Conservation (phyloP, 805 yeast genomes). For the Jamesozyma spencerorum region DNA sequence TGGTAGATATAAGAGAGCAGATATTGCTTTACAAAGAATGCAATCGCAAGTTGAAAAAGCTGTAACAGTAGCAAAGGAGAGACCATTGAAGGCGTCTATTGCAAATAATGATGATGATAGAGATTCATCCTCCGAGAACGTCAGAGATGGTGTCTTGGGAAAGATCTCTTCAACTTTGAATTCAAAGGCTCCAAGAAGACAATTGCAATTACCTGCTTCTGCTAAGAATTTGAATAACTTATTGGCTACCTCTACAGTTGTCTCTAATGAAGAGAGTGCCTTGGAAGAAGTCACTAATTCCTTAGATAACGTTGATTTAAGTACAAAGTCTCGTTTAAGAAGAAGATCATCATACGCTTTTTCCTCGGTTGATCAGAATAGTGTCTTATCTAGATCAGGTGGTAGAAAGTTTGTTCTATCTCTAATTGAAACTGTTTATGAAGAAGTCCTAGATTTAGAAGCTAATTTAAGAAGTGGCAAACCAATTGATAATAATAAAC, state of each 20-base stretch:
- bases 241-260: conserved; percentile 5
- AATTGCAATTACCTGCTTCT: conserved; percentile 47
- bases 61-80: conserved; percentile 86
- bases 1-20: conserved; percentile 75
- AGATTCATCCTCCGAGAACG: conserved; percentile 28
- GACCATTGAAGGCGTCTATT: conserved; percentile 40
- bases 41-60: conserved; percentile 97
- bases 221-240: neutral
- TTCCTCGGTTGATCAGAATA: conserved; percentile 27
- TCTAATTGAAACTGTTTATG: conserved; percentile 69
- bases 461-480: conserved; percentile 55
- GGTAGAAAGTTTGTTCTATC: conserved; percentile 49
- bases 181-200: conserved; percentile 81
- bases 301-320: conserved; percentile 25
- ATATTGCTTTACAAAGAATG: conserved; percentile 90
- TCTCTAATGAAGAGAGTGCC: conserved; percentile 17
- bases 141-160: conserved; percentile 80
- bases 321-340: conserved; percentile 20
- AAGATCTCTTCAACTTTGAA: conserved; percentile 73
- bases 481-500: conserved; percentile 36
- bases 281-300: conserved; percentile 27
- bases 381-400: conserved; percentile 30
- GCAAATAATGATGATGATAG: conserved; percentile 19
- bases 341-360: conserved; percentile 32
- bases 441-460: conserved; percentile 69